A percentile compares a stretch with the other conserved stretches of the same genome.
phyloP scores from a whole-genome alignment of 2,329 filamentous ascomycete genomes.

The Elsinoe arachidis region DNA sequence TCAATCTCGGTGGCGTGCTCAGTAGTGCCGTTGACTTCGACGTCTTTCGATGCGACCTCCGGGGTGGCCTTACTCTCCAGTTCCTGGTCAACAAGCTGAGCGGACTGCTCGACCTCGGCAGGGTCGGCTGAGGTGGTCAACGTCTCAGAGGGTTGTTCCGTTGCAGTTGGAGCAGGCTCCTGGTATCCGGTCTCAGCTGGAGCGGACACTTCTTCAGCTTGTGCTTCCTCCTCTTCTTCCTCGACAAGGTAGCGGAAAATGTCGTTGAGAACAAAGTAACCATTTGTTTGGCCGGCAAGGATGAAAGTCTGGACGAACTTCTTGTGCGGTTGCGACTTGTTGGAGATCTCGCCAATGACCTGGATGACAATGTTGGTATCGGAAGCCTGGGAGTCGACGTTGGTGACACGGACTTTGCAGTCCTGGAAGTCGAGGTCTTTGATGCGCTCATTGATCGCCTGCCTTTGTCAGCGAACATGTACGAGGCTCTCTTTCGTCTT shows the following conservation, averaged over 20 bases:
- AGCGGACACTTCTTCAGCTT: slow-evolving; percentile 25
- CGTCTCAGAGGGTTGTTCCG: slow-evolving; percentile 25
- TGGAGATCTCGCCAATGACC: slow-evolving; percentile 95
- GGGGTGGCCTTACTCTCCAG: slow-evolving; percentile 53
- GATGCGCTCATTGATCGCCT: slow-evolving; percentile 93
- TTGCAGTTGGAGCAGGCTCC: slow-evolving; percentile 33
- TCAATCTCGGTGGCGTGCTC: slow-evolving; percentile 30
- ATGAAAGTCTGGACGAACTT: slow-evolving; percentile 98
- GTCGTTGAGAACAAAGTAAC: slow-evolving; percentile 97
- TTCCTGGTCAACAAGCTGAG: slow-evolving; percentile 59
- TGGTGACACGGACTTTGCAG: slow-evolving; percentile 95
- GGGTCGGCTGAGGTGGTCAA: slow-evolving; percentile 29
- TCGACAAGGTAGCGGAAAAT: slow-evolving; percentile 91
- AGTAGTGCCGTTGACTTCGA: slow-evolving; percentile 31
- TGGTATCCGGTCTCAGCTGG: slow-evolving; percentile 30
- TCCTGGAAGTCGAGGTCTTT: slow-evolving; percentile 89
- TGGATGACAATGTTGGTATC: slow-evolving; percentile 92
- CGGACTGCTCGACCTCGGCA: slow-evolving; percentile 35
- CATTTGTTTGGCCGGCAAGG: slow-evolving; percentile 87
- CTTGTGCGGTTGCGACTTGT: slow-evolving; percentile 81
- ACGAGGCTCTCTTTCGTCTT: too few relatives aligned
- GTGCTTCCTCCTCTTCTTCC: slow-evolving; percentile 51
- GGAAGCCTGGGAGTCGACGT: slow-evolving; percentile 92
- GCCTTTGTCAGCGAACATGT: background rate
- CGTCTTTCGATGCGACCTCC: slow-evolving; percentile 21